Percentiles rank a stretch among this genome's conserved stretches.
These are phyloP conservation scores for Gossypium schwendimanii DNA, from an alignment of 441 rosid genomes.

Conservation along the genomic window DNA sequence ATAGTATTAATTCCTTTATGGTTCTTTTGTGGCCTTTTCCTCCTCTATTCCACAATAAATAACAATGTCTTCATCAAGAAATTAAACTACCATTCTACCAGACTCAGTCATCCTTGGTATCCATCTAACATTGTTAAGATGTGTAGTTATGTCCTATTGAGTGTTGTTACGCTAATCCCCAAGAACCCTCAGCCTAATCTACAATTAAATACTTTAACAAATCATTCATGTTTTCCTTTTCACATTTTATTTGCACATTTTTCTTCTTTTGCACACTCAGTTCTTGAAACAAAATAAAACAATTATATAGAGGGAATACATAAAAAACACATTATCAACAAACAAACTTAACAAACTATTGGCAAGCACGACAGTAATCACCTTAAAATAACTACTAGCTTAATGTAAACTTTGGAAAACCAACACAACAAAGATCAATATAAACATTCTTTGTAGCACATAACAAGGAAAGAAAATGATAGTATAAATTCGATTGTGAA, in stretches of 20 bases:
- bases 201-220: conserved; percentile 58
- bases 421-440: background rate
- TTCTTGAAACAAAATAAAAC: conserved; percentile 38
- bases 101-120: too few relatives aligned
- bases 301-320: background rate
- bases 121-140: too few relatives aligned
- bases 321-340: background rate
- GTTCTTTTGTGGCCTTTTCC: too few relatives aligned
- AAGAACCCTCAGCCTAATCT: too few relatives aligned
- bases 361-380: background rate
- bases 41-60: too few relatives aligned
- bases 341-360: background rate
- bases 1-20: too few relatives aligned
- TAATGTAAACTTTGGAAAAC: background rate
- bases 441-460: background rate
- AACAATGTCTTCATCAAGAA: too few relatives aligned
- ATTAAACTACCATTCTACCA: too few relatives aligned
- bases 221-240: conserved; percentile 50
- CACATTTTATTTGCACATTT: conserved; percentile 39
- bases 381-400: background rate
- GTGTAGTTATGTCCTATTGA: too few relatives aligned
- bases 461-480: background rate
- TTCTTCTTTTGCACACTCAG: conserved; percentile 44
- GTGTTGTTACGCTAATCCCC: too few relatives aligned
- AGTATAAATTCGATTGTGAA: background rate